Base-by-base conservation (phyloP, 2,329 filamentous ascomycete genomes). In the Salinomyces thailandicus region DNA sequence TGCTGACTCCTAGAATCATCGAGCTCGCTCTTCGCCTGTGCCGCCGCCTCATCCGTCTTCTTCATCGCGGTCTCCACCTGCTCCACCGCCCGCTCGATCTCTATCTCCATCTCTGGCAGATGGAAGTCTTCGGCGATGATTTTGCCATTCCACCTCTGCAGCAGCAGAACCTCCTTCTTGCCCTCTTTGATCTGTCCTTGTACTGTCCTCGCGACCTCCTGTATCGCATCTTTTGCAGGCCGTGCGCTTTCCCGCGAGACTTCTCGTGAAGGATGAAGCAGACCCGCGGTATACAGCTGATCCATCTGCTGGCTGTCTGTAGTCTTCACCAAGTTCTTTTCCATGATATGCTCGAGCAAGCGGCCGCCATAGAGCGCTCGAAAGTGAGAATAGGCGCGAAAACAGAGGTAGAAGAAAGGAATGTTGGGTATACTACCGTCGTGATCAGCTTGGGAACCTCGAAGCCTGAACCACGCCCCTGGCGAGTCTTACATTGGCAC, bases 341-440 rank as follows among this genome's bases (percentile, higher is more conserved):
- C 65, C 27, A 89, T 61, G 9, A 98, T 72, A 59, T 85, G 91
- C 47, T 89, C 75, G 20, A 96, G 66, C 57, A 96, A 84, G 52
- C 77, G 82, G 14, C 85, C 87, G 37, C 91, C 91, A 24, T 77
- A 75, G 36, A 93, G 66, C 36, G 91, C 91, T 64, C 81, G 75
- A 77, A 83, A 93, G 61, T 94, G 85, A 14, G 84, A 93, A 81
- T 83, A 96, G 17, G 85, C 81, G 46, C 91, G 75, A 65, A 93
- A 98, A 13, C 75, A 76, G 27, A 96, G 73, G 60, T 96, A 98
- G 68, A 96, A 96, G 68, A 96, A 96, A 13, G 91, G 91, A 9
- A 98, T 68, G 57, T 98, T 95, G 22, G 89, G 87, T 45, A 95
- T 72, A 44, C 85, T 93, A 37, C 28, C n/a, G 24, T 17, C 20